Base-by-base conservation (phyloP, 192 early-diverging fungal genomes). In the Podila horticola region DNA sequence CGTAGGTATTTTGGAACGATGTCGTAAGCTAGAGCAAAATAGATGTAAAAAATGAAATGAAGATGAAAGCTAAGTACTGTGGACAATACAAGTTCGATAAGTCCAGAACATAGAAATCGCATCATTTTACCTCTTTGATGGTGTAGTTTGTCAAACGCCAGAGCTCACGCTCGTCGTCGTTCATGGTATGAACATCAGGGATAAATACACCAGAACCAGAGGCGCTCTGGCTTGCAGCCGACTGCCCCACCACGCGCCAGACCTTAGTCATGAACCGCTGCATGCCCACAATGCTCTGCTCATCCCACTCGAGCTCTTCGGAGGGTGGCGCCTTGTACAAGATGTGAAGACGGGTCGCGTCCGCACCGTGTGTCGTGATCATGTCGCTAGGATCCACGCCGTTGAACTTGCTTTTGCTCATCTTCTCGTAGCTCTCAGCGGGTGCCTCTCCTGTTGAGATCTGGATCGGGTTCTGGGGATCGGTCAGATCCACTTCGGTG, bases 391-490 rank as follows among this genome's bases (percentile, higher is more conserved):
- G 97, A 71, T 97, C 93, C 6, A 97, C 91, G 48, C 97, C 97
- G 67, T 99, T 99, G 75, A 92, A 92, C 85, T 99, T 99, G 51
- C 94, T 95, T 82, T 97, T 99, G 69, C 94, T 95, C 97, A 99
- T 99, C 72, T 99, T 99, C 75, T 99, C 97, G 72, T 87, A 95
- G 31, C 91, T 86, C 28, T 90, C 75, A 7, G 79, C 66, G 0
- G 94, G 89, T 12, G 62, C 24, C 58, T 88, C 61, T 62, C 92
- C 92, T 7, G 92, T 94, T 7, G 81, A 75, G n/a, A 79, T 86
- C 20, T 95, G 86, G 28, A 87, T 84, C 2, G 92, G 91, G 4
- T 83, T 70, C 10, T 31, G 55, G 36, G 82, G 66, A 66, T 87
- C 83, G 72, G 83, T 72, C 52, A 85, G 55, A 66, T 92, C 90